Percentiles rank a stretch among this genome's conserved stretches.
These are phyloP conservation scores for Colletotrichum sp. DNA, from an alignment of 2,329 filamentous ascomycete species.

Conservation along the genomic window DNA sequence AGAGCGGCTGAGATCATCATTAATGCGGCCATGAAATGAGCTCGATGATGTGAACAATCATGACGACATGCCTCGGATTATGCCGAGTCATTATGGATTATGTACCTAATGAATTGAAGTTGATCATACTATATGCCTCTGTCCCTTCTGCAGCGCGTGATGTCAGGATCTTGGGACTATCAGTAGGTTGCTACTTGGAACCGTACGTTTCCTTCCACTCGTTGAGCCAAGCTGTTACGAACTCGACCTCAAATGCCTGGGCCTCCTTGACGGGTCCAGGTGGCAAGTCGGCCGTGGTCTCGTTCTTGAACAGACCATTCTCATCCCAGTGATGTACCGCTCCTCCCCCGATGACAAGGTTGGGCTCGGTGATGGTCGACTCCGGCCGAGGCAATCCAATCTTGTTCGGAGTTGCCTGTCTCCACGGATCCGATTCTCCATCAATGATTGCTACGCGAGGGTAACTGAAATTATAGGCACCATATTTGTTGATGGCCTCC, in stretches of 20 bases:
- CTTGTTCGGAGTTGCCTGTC: constrained; percentile 73
- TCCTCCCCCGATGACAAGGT: constrained; percentile 71
- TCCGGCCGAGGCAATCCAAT: constrained; percentile 57
- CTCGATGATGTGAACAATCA: background rate
- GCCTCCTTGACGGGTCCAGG: constrained; percentile 62
- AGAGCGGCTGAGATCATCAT: constrained; percentile 39
- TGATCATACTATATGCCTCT: background rate
- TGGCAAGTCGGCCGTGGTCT: constrained; percentile 63
- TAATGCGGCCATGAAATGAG: background rate
- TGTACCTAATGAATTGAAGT: background rate
- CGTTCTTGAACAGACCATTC: constrained; percentile 68
- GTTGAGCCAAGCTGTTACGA: constrained; percentile 71
- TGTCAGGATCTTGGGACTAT: background rate
- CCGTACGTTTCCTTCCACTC: constrained; percentile 55
- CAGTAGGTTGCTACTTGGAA: background rate
- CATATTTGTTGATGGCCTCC: constrained; percentile 75
- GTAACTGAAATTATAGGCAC: constrained; percentile 75
- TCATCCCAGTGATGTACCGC: constrained; percentile 82
- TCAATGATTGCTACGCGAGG: constrained; percentile 79
- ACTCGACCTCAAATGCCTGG: constrained; percentile 62
- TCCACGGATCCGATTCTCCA: constrained; percentile 82
- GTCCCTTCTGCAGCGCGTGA: background rate
- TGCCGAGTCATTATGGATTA: background rate
- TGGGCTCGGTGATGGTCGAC: constrained; percentile 70
- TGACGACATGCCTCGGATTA: background rate